These are phyloP conservation scores for Coniochaeta pulveracea DNA, from an alignment of 2,329 filamentous ascomycete genomes.

Conservation along the genomic window DNA sequence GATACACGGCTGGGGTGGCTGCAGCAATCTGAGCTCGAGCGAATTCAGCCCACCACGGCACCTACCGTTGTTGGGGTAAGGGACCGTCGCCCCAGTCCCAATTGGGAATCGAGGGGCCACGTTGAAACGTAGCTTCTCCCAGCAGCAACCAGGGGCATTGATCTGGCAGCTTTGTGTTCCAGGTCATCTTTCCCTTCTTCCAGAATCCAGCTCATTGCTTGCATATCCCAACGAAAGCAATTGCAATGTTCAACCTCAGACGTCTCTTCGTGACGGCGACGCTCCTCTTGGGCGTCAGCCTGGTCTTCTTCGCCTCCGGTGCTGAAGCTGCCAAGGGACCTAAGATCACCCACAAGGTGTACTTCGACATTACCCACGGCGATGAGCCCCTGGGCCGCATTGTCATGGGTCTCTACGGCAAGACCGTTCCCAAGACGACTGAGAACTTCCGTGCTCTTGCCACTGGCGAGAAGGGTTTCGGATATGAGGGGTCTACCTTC, in stretches of 20 bases:
- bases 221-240: too few relatives aligned
- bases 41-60: too few relatives aligned
- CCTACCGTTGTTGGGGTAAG: too few relatives aligned
- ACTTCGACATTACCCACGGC: conserved; percentile 72
- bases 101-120: too few relatives aligned
- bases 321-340: conserved; percentile 72
- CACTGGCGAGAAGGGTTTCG: conserved; percentile 78
- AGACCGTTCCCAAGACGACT: conserved; percentile 67
- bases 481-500: conserved; percentile 72
- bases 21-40: too few relatives aligned
- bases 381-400: conserved; percentile 64
- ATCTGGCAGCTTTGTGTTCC: too few relatives aligned
- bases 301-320: conserved; percentile 66
- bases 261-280: conserved; percentile 60
- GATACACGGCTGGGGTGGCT: too few relatives aligned
- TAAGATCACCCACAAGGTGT: conserved; percentile 94
- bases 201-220: too few relatives aligned
- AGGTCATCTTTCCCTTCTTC: too few relatives aligned
- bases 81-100: too few relatives aligned
- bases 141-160: too few relatives aligned
- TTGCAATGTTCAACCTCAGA: conserved; percentile 67
- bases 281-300: conserved; percentile 63
- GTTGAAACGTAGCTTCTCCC: too few relatives aligned
- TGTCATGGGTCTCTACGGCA: conserved; percentile 76
- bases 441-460: conserved; percentile 72